phyloP scores from a whole-genome alignment of 352 stramenopile genomes.

The Globisporangium nodosum region DNA sequence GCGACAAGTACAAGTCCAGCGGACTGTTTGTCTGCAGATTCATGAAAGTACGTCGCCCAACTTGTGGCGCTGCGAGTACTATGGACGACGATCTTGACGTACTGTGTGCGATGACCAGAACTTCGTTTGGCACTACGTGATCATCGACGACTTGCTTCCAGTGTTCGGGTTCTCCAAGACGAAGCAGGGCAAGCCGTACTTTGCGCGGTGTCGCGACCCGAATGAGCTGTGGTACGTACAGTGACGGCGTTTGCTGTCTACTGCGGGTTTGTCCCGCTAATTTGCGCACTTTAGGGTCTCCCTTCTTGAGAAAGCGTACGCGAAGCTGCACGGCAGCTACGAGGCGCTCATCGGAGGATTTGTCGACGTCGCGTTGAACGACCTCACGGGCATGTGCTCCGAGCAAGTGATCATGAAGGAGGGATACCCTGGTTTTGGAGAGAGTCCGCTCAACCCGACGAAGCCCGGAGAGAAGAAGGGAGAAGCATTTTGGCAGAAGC shows the following conservation, averaged over 20 bases:
- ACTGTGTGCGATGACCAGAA: slow-evolving; percentile 34
- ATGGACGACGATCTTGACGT: background rate
- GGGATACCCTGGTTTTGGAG: slow-evolving; percentile 70
- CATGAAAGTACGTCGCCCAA: slow-evolving; percentile 69
- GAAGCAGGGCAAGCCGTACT: slow-evolving; percentile 79
- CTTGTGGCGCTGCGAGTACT: background rate
- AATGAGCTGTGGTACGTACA: slow-evolving; percentile 79
- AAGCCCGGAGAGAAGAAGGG: slow-evolving; percentile 34
- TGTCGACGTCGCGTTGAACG: slow-evolving; percentile 84
- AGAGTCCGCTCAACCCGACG: slow-evolving; percentile 52
- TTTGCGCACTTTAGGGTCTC: slow-evolving; percentile 46
- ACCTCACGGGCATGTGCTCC: slow-evolving; percentile 87
- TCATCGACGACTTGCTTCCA: slow-evolving; percentile 87
- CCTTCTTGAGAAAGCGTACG: slow-evolving; percentile 90
- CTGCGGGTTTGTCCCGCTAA: background rate
- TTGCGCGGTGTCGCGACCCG: slow-evolving; percentile 74
- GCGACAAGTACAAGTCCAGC: slow-evolving; percentile 63
- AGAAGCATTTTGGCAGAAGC: slow-evolving; percentile 80
- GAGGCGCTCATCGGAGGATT: slow-evolving; percentile 88
- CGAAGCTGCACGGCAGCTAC: slow-evolving; percentile 90
- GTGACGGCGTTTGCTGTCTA: background rate
- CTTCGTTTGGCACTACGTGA: slow-evolving; percentile 89
- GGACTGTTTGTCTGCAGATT: slow-evolving; percentile 89
- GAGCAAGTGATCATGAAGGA: slow-evolving; percentile 85
- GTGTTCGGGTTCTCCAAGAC: slow-evolving; percentile 81